These are phyloP conservation scores for Trypethelium eluteriae DNA, from an alignment of 495 filamentous ascomycete species.

Conservation along the genomic window DNA sequence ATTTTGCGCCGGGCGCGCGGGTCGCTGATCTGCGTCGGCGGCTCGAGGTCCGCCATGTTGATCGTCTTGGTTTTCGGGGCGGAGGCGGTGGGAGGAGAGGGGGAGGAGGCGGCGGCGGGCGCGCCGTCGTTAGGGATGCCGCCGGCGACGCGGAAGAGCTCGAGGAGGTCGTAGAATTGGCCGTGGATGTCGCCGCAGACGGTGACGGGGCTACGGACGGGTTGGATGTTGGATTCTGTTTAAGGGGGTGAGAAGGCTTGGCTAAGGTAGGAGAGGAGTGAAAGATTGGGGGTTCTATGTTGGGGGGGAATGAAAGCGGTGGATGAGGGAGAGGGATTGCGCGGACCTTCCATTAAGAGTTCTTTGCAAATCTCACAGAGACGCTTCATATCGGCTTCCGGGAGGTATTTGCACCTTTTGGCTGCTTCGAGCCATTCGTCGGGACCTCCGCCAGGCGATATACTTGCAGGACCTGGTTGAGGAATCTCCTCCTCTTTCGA, in stretches of 20 bases:
- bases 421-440: constrained; percentile 95
- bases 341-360: constrained; percentile 84
- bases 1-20: constrained; percentile 75
- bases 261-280: too few species aligned
- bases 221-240: constrained; percentile 93
- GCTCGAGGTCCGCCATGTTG: constrained; percentile 77
- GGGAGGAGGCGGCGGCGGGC: constrained; percentile 37
- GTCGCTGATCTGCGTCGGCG: constrained; percentile 76
- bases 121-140: constrained; percentile 77
- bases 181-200: constrained; percentile 98
- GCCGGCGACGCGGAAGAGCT: constrained; percentile 91
- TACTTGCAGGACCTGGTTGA: constrained; percentile 80
- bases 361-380: constrained; percentile 98
- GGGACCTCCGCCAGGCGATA: constrained; percentile 72
- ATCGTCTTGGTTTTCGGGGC: constrained; percentile 45
- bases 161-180: constrained; percentile 96
- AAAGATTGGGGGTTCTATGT: too few species aligned
- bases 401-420: constrained; percentile 93
- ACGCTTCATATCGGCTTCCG: constrained; percentile 94
- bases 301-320: too few species aligned
- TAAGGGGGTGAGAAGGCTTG: too few species aligned
- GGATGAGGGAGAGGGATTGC: not conserved
- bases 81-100: constrained; percentile 35
- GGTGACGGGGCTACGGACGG: constrained; percentile 91
- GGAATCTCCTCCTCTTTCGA: constrained; percentile 57